Percentiles rank a stretch among this genome's conserved stretches.
Conservation (phyloP, 106 monocot species). For the Cymbidium sinense region DNA sequence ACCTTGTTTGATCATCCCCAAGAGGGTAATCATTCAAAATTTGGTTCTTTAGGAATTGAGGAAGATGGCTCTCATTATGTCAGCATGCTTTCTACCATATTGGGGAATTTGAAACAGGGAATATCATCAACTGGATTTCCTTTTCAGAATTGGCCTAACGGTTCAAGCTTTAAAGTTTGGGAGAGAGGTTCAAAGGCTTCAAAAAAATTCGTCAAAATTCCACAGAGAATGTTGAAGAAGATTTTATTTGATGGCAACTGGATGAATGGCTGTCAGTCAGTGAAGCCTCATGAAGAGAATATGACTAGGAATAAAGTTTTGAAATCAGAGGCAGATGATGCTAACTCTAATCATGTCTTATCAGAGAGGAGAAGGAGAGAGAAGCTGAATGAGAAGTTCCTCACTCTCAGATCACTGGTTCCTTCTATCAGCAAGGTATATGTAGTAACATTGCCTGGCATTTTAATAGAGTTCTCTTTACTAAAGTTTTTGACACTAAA, state of each 20-base stretch:
- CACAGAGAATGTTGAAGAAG: constrained; percentile 69
- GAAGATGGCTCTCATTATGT: constrained; percentile 35
- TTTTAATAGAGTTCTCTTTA: too few species aligned
- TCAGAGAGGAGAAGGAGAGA: constrained; percentile 67
- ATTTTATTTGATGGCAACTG: constrained; percentile 29
- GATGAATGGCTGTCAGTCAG: constrained; percentile 11
- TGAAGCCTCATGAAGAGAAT: constrained; percentile 15
- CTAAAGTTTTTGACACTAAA: too few species aligned
- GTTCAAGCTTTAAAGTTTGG: constrained; percentile 60
- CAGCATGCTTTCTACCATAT: constrained; percentile 38
- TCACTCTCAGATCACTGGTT: constrained; percentile 54
- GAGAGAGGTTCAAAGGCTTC: constrained; percentile 3
- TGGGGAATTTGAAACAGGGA: constrained; percentile 17
- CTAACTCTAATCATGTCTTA: constrained; percentile 31
- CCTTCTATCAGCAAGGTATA: constrained; percentile 78
- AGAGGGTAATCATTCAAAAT: constrained; percentile 14
- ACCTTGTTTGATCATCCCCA: constrained; percentile 12
- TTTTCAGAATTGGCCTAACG: constrained; percentile 8
- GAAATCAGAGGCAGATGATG: constrained; percentile 34
- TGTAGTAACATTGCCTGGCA: not conserved
- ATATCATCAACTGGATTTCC: constrained; percentile 2
- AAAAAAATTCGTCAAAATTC: not conserved
- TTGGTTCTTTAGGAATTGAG: constrained; percentile 29
- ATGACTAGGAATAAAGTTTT: constrained; percentile 7
- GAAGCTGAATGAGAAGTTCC: constrained; percentile 81